Evolutionary conservation across 176 grass and related monocot species (phyloP).

Genomic region (Thalia dealbata): DNA sequence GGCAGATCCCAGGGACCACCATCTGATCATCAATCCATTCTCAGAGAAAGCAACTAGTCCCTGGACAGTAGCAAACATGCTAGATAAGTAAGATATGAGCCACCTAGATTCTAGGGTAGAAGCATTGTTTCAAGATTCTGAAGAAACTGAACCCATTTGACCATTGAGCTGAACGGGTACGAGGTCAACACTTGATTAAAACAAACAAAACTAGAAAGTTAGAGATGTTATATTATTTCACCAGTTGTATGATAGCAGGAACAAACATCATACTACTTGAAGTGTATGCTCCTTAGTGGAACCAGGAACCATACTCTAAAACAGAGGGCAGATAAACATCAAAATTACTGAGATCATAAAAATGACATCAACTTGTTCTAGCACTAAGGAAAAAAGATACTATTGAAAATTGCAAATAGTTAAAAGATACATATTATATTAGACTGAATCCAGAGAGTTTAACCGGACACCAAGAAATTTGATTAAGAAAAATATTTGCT

Average conservation of each 20-base stretch:
- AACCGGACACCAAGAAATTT: not conserved
- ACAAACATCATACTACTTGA: no score
- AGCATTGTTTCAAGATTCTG: no score
- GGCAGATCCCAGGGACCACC: conserved; percentile 89
- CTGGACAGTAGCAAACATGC: conserved; percentile 25
- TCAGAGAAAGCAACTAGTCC: conserved; percentile 90
- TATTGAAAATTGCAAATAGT: not conserved
- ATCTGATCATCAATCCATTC: conserved; percentile 99
- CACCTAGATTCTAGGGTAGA: not conserved
- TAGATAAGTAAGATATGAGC: not conserved
- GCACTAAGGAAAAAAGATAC: no score
- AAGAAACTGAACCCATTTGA: no score
- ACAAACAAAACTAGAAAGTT: no score
- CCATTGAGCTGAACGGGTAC: no score
- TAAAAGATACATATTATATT: not conserved
- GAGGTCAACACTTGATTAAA: no score
- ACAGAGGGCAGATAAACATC: not conserved
- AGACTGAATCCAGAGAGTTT: not conserved
- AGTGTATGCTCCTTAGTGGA: no score
- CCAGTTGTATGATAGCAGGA: no score
- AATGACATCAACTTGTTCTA: not conserved
- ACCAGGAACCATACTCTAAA: not conserved
- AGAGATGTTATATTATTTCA: no score
- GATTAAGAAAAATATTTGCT: not conserved
- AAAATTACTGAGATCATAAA: not conserved